These are phyloP conservation scores for Calonectria naviculata DNA, from an alignment of 2,329 filamentous ascomycete species.

Conservation along the genomic window DNA sequence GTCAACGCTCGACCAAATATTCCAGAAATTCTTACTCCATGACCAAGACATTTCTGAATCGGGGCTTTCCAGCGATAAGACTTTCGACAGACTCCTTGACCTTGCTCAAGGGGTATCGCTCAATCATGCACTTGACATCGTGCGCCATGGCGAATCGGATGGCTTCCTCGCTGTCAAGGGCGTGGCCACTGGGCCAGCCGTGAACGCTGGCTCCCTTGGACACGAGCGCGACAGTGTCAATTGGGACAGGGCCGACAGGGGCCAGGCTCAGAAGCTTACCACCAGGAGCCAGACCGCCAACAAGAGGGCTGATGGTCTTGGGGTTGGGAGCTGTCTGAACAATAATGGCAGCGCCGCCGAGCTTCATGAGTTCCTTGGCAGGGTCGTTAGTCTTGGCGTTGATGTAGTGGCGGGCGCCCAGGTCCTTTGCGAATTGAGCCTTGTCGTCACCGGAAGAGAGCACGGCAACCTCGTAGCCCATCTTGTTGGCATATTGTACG, in stretches of 20 bases:
- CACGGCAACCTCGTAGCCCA: slow-evolving; percentile 80
- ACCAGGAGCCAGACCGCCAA: slow-evolving; percentile 62
- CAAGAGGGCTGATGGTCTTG: slow-evolving; percentile 62
- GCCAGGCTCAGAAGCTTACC: slow-evolving; percentile 73
- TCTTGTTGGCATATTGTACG: slow-evolving; percentile 79
- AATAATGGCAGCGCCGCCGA: slow-evolving; percentile 72
- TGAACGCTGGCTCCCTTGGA: slow-evolving; percentile 68
- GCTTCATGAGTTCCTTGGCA: slow-evolving; percentile 58
- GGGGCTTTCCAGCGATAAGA: slow-evolving; percentile 53
- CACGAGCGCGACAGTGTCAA: slow-evolving; percentile 57
- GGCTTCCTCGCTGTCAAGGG: slow-evolving; percentile 73
- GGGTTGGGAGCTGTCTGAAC: slow-evolving; percentile 73
- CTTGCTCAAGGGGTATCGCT: slow-evolving; percentile 70
- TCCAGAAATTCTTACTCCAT: slow-evolving; percentile 45
- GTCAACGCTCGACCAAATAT: not conserved
- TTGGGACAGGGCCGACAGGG: slow-evolving; percentile 56
- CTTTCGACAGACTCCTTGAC: slow-evolving; percentile 57
- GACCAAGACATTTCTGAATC: slow-evolving; percentile 58
- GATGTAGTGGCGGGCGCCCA: slow-evolving; percentile 58
- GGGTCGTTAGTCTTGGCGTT: slow-evolving; percentile 64
- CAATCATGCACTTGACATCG: slow-evolving; percentile 71
- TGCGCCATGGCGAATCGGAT: slow-evolving; percentile 73
- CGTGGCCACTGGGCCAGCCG: slow-evolving; percentile 72
- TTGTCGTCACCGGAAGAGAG: slow-evolving; percentile 75
- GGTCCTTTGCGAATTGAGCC: slow-evolving; percentile 69